Conservation (phyloP, 192 early-diverging fungal species). For the Oehlia diaphana region DNA sequence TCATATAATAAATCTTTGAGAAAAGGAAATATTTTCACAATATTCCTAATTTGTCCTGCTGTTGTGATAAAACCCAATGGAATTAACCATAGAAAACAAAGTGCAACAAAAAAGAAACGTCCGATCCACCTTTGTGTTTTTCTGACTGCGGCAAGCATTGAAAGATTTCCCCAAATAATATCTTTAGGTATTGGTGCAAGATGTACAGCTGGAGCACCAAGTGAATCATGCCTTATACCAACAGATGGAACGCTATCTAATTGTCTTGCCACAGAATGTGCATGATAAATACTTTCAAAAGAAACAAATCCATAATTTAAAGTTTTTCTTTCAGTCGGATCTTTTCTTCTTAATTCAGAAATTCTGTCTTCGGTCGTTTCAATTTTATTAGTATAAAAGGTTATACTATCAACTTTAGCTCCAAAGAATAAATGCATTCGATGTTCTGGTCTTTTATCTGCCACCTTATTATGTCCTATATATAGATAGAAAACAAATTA, state of each 20-base stretch:
- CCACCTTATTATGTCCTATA: constrained; percentile 34
- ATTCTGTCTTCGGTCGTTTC: constrained; percentile 56
- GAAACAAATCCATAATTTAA: constrained; percentile 75
- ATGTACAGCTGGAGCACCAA: constrained; percentile 32
- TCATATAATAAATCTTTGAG: constrained; percentile 45
- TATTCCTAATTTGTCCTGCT: constrained; percentile 57
- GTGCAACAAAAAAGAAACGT: constrained; percentile 49
- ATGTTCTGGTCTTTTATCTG: constrained; percentile 43
- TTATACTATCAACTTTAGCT: constrained; percentile 64
- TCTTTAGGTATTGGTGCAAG: constrained; percentile 72
- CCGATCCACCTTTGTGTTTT: constrained; percentile 38
- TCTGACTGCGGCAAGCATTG: constrained; percentile 16
- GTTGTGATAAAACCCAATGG: constrained; percentile 65
- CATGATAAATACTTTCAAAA: constrained; percentile 53
- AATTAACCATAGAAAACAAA: constrained; percentile 68
- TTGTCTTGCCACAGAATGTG: constrained; percentile 47
- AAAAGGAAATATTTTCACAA: constrained; percentile 55
- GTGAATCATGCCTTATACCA: constrained; percentile 13
- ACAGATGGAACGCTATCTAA: constrained; percentile 17
- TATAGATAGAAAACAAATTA: not conserved
- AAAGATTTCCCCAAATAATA: constrained; percentile 73
- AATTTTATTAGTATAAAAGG: constrained; percentile 67
- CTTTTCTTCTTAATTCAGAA: constrained; percentile 46
- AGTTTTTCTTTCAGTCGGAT: constrained; percentile 48
- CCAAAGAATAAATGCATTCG: constrained; percentile 37